phyloP scores from a whole-genome alignment of 202 grass and related monocot species.

The Dendrocalamus latiflorus region DNA sequence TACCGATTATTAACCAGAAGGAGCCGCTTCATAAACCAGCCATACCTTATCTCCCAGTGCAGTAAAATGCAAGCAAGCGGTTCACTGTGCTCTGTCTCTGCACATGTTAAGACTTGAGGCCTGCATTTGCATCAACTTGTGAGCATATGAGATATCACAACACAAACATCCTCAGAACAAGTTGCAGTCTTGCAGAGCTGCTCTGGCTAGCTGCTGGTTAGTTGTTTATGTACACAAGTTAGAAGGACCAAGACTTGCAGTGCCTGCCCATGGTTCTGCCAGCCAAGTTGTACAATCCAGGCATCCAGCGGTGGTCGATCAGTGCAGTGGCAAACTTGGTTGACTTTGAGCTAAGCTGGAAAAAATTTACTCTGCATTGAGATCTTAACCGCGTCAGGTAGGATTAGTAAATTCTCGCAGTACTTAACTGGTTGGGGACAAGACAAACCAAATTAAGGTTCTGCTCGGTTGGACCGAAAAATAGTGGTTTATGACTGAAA shows the following conservation, averaged over 20 bases:
- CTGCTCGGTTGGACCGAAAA: no score
- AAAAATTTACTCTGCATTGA: background rate
- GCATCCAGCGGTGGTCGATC: background rate
- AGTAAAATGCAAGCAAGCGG: background rate
- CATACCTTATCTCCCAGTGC: background rate
- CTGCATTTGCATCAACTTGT: background rate
- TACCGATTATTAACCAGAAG: background rate
- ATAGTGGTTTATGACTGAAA: no score
- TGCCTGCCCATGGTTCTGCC: background rate
- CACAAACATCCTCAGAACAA: slow-evolving; percentile 24
- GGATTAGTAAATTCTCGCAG: no score
- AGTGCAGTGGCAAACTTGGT: background rate
- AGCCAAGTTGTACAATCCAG: background rate
- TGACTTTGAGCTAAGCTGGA: background rate
- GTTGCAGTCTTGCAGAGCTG: background rate
- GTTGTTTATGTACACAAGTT: background rate
- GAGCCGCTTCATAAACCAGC: background rate
- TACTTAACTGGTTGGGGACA: background rate
- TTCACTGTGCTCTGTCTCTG: background rate
- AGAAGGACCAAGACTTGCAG: background rate
- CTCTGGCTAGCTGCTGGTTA: background rate
- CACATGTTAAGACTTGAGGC: no score
- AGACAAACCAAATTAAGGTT: background rate
- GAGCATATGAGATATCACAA: background rate
- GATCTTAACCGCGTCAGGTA: background rate